phyloP scores from a whole-genome alignment of 1,284 basidiomycete species.

The Cystobasidium sp. region DNA sequence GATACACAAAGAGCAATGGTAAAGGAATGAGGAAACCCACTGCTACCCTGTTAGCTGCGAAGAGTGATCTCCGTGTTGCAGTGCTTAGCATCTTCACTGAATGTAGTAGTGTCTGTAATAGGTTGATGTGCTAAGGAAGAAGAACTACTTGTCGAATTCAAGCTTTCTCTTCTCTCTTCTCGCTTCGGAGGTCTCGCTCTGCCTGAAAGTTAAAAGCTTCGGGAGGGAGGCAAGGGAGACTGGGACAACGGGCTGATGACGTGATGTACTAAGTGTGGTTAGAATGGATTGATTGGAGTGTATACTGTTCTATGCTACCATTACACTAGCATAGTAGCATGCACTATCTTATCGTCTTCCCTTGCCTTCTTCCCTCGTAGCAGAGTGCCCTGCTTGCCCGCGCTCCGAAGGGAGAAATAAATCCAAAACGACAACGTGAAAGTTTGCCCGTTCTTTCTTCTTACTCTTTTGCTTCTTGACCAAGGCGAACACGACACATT shows the following conservation, averaged over 20 bases:
- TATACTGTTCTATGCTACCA: not conserved
- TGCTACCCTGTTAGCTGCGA: not conserved
- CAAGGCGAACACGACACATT: not conserved
- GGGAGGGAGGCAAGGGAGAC: no score
- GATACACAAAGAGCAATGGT: not conserved
- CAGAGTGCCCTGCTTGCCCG: not conserved
- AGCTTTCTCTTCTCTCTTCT: no score
- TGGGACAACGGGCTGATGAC: not conserved
- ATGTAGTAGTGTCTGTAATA: no score
- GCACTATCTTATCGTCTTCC: not conserved
- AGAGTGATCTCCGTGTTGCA: constrained; percentile 21
- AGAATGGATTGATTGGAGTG: not conserved
- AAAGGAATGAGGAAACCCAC: not conserved
- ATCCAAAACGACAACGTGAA: not conserved
- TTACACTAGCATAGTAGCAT: not conserved
- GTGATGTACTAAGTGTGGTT: not conserved
- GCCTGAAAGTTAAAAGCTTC: no score
- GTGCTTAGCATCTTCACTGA: constrained; percentile 7
- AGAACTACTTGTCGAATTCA: not conserved
- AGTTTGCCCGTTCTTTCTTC: constrained; percentile 3
- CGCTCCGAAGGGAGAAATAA: constrained; percentile 1
- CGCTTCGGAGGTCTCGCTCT: not conserved
- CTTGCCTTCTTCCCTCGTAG: not conserved
- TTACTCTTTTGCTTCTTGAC: not conserved
- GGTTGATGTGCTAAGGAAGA: not conserved